phyloP scores from a whole-genome alignment of 1,284 basidiomycete genomes.

The Taiwanofungus camphoratus region DNA sequence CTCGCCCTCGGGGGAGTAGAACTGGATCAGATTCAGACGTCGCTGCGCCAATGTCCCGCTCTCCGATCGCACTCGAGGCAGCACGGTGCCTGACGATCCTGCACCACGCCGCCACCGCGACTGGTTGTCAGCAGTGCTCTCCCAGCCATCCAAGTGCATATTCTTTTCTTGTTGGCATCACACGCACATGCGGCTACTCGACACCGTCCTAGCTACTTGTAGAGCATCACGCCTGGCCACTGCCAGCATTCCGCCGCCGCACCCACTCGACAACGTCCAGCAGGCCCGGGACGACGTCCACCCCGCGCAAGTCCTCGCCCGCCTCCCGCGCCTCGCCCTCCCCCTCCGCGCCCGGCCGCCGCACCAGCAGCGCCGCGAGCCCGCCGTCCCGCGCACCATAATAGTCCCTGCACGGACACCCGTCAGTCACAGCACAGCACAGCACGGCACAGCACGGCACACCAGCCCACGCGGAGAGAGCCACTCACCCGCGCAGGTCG shows the following conservation, averaged over 20 bases:
- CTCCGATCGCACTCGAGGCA: too few species aligned
- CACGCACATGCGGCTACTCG: too few species aligned
- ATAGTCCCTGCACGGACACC: constrained; percentile 48
- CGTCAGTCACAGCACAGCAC: not conserved
- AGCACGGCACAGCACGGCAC: not conserved
- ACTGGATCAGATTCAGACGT: too few species aligned
- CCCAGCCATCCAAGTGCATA: too few species aligned
- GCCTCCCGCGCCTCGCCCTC: constrained; percentile 42
- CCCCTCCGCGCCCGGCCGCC: constrained; percentile 42
- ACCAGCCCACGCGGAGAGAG: too few species aligned
- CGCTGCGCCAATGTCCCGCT: too few species aligned
- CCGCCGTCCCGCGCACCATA: constrained; percentile 54
- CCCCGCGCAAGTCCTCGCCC: constrained; percentile 34
- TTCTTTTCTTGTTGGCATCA: too few species aligned
- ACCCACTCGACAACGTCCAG: constrained; percentile 34
- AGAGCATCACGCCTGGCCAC: not conserved
- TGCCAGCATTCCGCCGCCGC: constrained; percentile 3
- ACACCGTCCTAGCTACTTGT: not conserved
- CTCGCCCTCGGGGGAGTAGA: too few species aligned
- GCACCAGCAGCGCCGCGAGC: constrained; percentile 53
- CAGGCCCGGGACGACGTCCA: constrained; percentile 37
- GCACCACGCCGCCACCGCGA: too few species aligned
- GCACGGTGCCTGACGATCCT: too few species aligned
- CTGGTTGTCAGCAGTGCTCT: too few species aligned
- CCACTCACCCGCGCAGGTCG: constrained; percentile 56